Conservation (phyloP, 2,329 filamentous ascomycete genomes). For the Diaporthe aspalathi region DNA sequence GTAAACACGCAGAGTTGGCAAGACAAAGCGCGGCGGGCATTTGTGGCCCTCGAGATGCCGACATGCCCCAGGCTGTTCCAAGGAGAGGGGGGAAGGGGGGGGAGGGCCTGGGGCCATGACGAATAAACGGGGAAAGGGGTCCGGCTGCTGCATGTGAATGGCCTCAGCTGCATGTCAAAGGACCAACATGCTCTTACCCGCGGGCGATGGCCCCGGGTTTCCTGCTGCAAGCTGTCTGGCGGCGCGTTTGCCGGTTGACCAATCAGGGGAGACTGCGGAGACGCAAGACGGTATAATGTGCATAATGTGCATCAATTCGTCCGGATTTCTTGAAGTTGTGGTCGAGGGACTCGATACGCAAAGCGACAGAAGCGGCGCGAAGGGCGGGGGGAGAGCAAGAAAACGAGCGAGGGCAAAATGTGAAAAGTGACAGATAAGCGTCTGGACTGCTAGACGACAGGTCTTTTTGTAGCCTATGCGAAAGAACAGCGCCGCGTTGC, state of each 20-base stretch:
- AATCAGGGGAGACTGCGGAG: not conserved
- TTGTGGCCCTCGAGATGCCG: conserved; percentile 18
- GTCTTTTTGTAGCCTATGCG: not conserved
- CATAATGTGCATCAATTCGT: not conserved
- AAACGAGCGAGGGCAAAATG: conserved; percentile 14
- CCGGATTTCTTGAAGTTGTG: too few species aligned
- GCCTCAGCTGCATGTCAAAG: conserved; percentile 23
- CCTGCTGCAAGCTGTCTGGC: conserved; percentile 5
- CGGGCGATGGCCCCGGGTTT: not conserved
- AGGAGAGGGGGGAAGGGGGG: not conserved
- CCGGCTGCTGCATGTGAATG: conserved; percentile 29
- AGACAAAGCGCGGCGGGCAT: not conserved
- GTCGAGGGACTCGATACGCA: too few species aligned
- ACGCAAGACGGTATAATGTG: not conserved
- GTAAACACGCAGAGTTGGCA: not conserved
- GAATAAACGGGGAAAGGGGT: not conserved
- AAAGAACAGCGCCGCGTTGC: not conserved
- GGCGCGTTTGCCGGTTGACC: not conserved
- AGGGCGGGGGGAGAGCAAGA: not conserved
- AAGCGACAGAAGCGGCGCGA: too few species aligned
- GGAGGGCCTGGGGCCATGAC: conserved; percentile 9
- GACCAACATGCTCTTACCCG: not conserved
- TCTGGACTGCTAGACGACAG: not conserved
- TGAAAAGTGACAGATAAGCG: conserved; percentile 19
- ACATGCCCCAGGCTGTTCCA: conserved; percentile 2